A percentile compares a stretch with the other conserved stretches of the same genome.
phyloP scores from a whole-genome alignment of 148 eudicot species.

The Fagopyrum homotropicum region DNA sequence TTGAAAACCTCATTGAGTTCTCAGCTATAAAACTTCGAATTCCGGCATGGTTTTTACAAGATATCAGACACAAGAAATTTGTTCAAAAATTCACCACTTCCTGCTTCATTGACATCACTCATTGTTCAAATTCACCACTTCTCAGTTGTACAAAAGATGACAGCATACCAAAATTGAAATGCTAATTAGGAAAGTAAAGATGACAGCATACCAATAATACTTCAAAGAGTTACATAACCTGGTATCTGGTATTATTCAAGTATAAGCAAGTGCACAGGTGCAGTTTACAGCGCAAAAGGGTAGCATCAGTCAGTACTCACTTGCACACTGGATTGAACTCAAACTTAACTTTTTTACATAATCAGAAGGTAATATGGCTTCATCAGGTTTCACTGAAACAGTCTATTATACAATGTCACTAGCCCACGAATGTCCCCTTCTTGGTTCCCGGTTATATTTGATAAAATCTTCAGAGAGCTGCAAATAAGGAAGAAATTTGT shows the following conservation, averaged over 20 bases:
- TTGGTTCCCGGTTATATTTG: background rate
- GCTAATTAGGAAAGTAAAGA: background rate
- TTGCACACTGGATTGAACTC: background rate
- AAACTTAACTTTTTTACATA: background rate
- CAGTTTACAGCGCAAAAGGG: background rate
- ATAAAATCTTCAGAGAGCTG: background rate
- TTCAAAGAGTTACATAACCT: background rate
- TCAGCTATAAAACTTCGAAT: background rate
- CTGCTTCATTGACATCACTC: background rate
- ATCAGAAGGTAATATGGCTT: background rate
- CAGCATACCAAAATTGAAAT: background rate
- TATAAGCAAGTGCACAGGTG: background rate
- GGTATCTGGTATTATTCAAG: background rate
- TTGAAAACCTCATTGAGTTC: background rate
- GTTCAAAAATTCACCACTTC: background rate
- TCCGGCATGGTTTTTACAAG: background rate
- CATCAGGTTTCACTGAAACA: background rate
- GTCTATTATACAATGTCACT: background rate
- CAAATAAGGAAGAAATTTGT: background rate
- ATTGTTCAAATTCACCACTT: background rate
- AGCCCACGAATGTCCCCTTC: background rate
- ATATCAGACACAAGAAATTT: background rate
- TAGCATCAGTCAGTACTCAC: constrained; percentile 2
- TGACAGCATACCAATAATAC: background rate
- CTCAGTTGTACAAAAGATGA: background rate